Conservation (phyloP, 108 stramenopile genomes). For the Skeletonema menzelii region DNA sequence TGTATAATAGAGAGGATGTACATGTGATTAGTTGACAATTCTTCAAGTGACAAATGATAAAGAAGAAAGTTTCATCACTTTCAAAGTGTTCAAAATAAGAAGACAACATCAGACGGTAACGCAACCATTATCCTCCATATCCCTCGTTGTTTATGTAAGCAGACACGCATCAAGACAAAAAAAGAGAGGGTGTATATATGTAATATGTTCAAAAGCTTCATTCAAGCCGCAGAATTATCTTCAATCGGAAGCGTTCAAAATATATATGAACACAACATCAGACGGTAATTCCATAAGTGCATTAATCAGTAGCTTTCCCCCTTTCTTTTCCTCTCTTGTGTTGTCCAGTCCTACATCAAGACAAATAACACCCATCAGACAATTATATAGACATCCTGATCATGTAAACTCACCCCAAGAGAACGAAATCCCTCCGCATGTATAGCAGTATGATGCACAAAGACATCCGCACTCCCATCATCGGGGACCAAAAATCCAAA, state of each 20-base stretch:
- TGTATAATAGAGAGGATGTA: background rate
- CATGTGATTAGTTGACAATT: background rate
- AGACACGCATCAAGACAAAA: too few species aligned
- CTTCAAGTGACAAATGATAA: background rate
- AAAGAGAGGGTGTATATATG: too few species aligned
- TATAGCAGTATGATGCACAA: constrained; percentile 50
- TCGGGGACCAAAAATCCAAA: constrained; percentile 46
- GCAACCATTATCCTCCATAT: background rate
- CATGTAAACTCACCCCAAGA: constrained; percentile 30
- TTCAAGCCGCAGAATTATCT: constrained; percentile 6
- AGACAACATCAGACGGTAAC: background rate
- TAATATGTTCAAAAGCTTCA: background rate
- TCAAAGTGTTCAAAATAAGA: background rate
- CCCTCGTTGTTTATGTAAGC: background rate
- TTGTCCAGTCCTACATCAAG: background rate
- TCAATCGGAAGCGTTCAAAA: background rate
- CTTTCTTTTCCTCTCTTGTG: background rate
- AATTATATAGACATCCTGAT: background rate
- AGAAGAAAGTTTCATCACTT: too few species aligned
- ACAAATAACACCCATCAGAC: background rate
- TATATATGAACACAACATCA: background rate
- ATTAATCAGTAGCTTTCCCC: background rate
- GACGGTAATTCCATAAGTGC: too few species aligned
- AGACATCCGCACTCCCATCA: constrained; percentile 48
- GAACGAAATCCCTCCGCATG: constrained; percentile 61